Base-by-base conservation (phyloP, 1,284 basidiomycete genomes). In the Mycosarcoma mackinlayi region DNA sequence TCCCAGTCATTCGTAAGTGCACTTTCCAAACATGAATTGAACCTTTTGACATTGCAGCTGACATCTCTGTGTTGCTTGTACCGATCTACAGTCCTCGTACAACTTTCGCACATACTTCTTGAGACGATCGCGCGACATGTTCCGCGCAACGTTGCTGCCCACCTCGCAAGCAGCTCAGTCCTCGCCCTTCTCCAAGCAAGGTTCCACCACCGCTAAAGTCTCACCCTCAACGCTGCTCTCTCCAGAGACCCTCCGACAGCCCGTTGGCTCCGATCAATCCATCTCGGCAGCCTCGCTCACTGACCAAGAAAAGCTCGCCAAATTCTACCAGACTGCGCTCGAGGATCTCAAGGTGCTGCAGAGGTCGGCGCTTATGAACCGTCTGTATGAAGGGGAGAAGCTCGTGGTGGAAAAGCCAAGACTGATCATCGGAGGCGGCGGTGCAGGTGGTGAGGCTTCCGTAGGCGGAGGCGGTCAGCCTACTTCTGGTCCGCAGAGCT, bases 101-200 rank as follows among this genome's bases (percentile, higher is more conserved):
- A 80, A 79, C 61, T 82, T 82, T 68, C 78, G 80, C 40, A 80
- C 80, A 35, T 82, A 81, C 65, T 82, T 81, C 57, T 49, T 80
- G 44, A 67, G 80, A 21, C 77, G 80, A 3, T 76, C 78, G 24
- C 73, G 80, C 27, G 80, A 82, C 59, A 67, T 75, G 54, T 82
- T 82, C 74, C 72, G 80, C 24, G 62, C 76, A 4, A 65, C 66
- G 21, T 59, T 82, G 16, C 49, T 79, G 28, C 67, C 70, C 7
- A 47, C 60, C 19, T 39, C 46, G 23, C 59, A 69, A 55, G 69
- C 68, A 4, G 69, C 64, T 0, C 54, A 60, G 19, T 72, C 75
- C 1, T 78, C 76, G 1, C 75, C 75, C 23, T 75, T 68, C 53
- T 77, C 75, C 44, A 77, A 78, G 38, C 70, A 73, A 21, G 68